phyloP scores from a whole-genome alignment of 2,329 filamentous ascomycete species.

The Phaeosphaeria sp. region DNA sequence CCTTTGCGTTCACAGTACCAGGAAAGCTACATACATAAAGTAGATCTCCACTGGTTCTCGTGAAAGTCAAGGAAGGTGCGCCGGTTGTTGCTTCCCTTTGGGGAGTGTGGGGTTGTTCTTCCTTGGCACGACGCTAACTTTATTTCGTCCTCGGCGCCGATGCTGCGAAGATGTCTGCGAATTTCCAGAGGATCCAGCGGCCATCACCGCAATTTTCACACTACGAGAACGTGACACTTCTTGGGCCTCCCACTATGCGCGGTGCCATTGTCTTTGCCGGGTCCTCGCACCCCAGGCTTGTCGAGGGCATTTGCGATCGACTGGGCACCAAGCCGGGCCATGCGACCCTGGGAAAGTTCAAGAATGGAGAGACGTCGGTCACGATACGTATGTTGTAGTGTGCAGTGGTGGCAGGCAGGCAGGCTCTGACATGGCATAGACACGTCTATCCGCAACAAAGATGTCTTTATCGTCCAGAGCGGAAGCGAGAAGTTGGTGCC shows the following conservation, averaged over 20 bases:
- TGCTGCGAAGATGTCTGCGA: conserved; percentile 25
- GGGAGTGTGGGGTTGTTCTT: not conserved
- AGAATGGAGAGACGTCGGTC: conserved; percentile 74
- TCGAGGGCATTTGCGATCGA: conserved; percentile 71
- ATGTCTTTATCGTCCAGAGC: conserved; percentile 98
- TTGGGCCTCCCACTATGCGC: conserved; percentile 61
- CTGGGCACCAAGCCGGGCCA: conserved; percentile 66
- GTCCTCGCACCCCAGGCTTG: conserved; percentile 68
- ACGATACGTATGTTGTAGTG: conserved; percentile 62
- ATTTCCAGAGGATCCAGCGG: conserved; percentile 29
- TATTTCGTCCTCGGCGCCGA: not conserved
- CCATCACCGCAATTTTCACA: conserved; percentile 28
- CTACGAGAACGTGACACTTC: conserved; percentile 37
- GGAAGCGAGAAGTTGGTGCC: conserved; percentile 75
- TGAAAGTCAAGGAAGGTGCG: not conserved
- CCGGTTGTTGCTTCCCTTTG: not conserved
- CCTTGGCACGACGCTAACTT: conserved; percentile 1
- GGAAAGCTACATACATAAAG: not conserved
- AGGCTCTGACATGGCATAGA: conserved; percentile 45
- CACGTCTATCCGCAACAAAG: conserved; percentile 87
- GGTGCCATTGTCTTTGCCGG: conserved; percentile 73
- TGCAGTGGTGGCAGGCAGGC: conserved; percentile 3
- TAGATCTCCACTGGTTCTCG: not conserved
- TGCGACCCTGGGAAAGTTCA: conserved; percentile 70
- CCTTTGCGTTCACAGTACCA: not conserved